Conservation (phyloP, 257 asterid species). For the Jacaranda copaia region DNA sequence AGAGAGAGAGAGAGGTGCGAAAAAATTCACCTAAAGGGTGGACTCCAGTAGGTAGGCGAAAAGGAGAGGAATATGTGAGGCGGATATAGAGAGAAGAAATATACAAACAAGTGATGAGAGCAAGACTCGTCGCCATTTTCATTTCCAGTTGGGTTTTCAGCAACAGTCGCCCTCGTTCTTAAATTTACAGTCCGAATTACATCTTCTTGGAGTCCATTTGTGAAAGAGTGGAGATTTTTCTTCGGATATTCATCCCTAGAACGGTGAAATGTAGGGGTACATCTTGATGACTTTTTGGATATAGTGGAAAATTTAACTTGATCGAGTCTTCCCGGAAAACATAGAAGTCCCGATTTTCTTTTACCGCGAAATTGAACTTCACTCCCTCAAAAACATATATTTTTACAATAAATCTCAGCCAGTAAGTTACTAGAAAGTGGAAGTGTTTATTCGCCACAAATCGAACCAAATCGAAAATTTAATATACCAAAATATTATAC, state of each 20-base stretch:
- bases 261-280: neutral
- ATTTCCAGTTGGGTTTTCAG: conserved; percentile 29
- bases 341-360: neutral
- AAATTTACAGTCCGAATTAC: neutral
- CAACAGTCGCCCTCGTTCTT: conserved; percentile 7
- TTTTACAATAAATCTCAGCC: no score
- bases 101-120: conserved; percentile 35
- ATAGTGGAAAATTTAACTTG: neutral
- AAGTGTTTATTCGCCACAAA: no score
- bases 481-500: no score
- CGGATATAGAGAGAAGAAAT: conserved; percentile 37
- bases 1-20: neutral
- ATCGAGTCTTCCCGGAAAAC: neutral
- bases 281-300: neutral
- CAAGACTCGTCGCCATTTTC: conserved; percentile 38
- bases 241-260: neutral
- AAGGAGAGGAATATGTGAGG: conserved; percentile 48
- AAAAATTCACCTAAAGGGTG: conserved; percentile 75
- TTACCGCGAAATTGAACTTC: neutral
- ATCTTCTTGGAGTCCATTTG: neutral
- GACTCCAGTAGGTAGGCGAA: conserved; percentile 57
- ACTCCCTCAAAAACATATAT: neutral
- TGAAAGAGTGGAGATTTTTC: neutral
- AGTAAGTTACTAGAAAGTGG: no score
- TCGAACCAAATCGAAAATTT: no score